phyloP scores from a whole-genome alignment of 257 asterid species.

The Capsicum chinense region DNA sequence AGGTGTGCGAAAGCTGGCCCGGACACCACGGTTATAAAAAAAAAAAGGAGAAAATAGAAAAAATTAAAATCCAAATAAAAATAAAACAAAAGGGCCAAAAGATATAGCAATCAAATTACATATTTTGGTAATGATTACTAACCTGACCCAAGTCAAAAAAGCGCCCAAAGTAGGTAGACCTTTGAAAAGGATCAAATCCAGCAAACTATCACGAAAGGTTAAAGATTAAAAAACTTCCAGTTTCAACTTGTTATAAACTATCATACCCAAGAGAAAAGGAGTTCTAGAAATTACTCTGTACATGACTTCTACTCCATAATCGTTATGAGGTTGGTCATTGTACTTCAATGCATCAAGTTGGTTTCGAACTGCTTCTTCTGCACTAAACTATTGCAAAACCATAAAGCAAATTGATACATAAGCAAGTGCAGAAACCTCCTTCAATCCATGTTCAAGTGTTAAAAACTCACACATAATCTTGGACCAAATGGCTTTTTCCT shows the following conservation, averaged over 20 bases:
- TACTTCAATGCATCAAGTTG: slow-evolving; percentile 95
- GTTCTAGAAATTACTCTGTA: slow-evolving; percentile 61
- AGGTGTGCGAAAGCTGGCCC: too few species aligned
- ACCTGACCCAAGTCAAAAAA: slow-evolving; percentile 98
- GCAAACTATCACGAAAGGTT: slow-evolving; percentile 65
- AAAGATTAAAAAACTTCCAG: not conserved
- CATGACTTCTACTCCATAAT: slow-evolving; percentile 97
- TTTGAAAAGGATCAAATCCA: slow-evolving; percentile 94
- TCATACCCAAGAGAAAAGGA: not conserved
- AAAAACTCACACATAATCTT: slow-evolving; percentile 68
- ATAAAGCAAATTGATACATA: slow-evolving; percentile 30
- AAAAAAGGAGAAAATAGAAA: not conserved
- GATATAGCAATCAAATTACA: not conserved
- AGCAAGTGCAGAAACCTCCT: slow-evolving; percentile 18
- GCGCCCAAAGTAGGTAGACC: slow-evolving; percentile 95
- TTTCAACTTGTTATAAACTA: not conserved
- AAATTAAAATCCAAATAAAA: not conserved
- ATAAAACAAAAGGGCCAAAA: not conserved
- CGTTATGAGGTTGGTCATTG: slow-evolving; percentile 88
- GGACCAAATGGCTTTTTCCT: slow-evolving; percentile 86
- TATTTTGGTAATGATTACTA: slow-evolving; percentile 32
- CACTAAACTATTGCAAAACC: slow-evolving; percentile 62
- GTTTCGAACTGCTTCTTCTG: slow-evolving; percentile 83
- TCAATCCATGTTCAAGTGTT: not conserved
- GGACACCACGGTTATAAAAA: too few species aligned